Evolutionary conservation across 345 rosid genomes (phyloP), one percentile per base, ranked within the genome.

Genomic region (Gossypium turneri): DNA sequence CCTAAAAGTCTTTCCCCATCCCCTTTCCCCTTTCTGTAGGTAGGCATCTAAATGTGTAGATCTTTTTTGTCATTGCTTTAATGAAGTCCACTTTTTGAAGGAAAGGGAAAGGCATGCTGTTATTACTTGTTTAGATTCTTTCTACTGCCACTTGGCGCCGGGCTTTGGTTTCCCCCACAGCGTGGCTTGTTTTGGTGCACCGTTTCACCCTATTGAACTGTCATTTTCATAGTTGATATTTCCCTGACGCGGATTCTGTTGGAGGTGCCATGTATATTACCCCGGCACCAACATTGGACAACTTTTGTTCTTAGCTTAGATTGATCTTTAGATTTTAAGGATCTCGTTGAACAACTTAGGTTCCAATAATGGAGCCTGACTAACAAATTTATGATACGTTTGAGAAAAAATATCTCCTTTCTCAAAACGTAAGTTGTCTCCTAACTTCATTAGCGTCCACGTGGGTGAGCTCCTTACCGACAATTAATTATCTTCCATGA

Each of bases 401-500:
- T 9, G 1, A 12, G 12, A 19, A 25, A 12, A 13, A 67, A 67
- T 12, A 29, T 25, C 29, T 10, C 4, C 34, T 12, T 66, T 45
- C 1, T 1, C 11, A 5, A 47, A 67, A 47, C 15, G 41, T 64
- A 25, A 59, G 13, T 27, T 16, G 73, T 10, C 0, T 29, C 45
- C 52, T 27, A 4, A 16, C 16, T 56, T 44, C 20, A 6, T 20
- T 4, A 22, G 22, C 65, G 38, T 41, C 29, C 75, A 72, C 65
- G 52, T 72, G 75, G 66, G 22, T 72, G 38, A 29, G 19, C 4
- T 72, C 3, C 11, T 41, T 22, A 43, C 75, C 75, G 75, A 58
- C 75, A 43, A 43, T 58, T 22, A 41, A 15, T 43, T 52, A 53
- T 68, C 25, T 55, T 71, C 17, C 34, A 19, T 38, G 5, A n/a